Evolutionary conservation across 106 monocot species (phyloP), one percentile per base, ranked within the genome.

Genomic region (Acorus calamus): DNA sequence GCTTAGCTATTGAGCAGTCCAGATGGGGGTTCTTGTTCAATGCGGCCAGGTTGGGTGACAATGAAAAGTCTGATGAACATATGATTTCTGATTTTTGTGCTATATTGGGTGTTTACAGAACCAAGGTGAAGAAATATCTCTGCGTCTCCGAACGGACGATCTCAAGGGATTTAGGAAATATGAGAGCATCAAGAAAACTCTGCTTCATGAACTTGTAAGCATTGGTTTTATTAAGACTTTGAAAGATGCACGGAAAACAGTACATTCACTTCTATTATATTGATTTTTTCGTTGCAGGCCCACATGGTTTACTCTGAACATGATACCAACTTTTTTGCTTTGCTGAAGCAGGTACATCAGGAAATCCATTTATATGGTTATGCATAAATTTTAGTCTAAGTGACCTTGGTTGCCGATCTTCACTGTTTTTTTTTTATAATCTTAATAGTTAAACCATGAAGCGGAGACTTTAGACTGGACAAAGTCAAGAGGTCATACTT

Each of bases 121-220:
- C 59, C 69, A 62, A 41, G 96, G 96, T 53, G 87, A 96, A 66
- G 94, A 94, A 54, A 87, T 96, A 72, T 96, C 91, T 53, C 80
- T 96, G 61, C 90, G 96, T 46, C 83, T 96, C 71, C 82, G 96
- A 57, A 96, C 96, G 5, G 96, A 96, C 64, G 87, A 96, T 73
- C 87, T 96, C 53, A 85, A 91, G 73, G 96, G 96, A 64, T 96
- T 96, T 67, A 87, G 96, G 58, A 96, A 96, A 68, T 91, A 91
- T 62, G 87, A 96, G 74, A 82, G 84, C 67, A 87, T 96, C 52
- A 96, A 96, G 72, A 87, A 81, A 61, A 96, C 90, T 53, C 68
- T 96, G 51, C 46, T 96, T 45, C 96, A 96, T 80, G 96, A 96
- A 79, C 87, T 96, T 71, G 96, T 96, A 85, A 61, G 77, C 55